These are phyloP conservation scores for Botrytis pseudocinerea DNA, from an alignment of 2,329 filamentous ascomycete species.

Conservation along the genomic window DNA sequence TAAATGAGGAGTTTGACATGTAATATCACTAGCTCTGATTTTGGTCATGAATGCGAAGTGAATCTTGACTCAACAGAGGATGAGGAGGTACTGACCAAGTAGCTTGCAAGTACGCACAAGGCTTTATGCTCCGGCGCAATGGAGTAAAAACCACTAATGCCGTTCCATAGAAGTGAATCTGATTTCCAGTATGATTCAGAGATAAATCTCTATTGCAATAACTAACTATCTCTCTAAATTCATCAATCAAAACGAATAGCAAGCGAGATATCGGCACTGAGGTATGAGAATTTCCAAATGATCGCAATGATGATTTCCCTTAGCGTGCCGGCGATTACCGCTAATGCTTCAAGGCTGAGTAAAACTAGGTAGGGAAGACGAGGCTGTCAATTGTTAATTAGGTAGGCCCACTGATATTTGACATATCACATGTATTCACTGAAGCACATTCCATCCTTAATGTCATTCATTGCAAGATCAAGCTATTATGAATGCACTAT, in stretches of 20 bases:
- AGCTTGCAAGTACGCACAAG: slow-evolving; percentile 23
- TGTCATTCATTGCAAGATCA: not conserved
- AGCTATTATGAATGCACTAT: not conserved
- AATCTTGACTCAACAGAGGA: not conserved
- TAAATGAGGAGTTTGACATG: not conserved
- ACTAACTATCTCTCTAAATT: not conserved
- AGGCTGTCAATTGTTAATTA: not conserved
- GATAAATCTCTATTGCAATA: not conserved
- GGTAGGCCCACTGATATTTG: not conserved
- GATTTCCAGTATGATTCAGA: slow-evolving; percentile 1
- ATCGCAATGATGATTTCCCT: slow-evolving; percentile 26
- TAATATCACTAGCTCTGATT: not conserved
- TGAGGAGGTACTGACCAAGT: slow-evolving; percentile 19
- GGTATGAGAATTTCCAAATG: slow-evolving; percentile 23
- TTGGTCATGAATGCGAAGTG: not conserved
- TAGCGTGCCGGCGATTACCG: slow-evolving; percentile 21
- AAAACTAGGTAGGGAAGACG: not conserved
- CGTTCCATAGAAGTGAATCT: slow-evolving; percentile 25
- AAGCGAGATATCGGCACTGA: not conserved
- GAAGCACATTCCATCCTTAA: not conserved
- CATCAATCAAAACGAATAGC: not conserved
- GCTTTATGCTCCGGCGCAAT: slow-evolving; percentile 25
- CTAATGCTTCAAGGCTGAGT: slow-evolving; percentile 15
- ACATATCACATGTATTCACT: not conserved
- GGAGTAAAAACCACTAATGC: slow-evolving; percentile 19